Evolutionary conservation across 371 early-diverging fungal genomes (phyloP).

Genomic region (Rhizomucor miehei): DNA sequence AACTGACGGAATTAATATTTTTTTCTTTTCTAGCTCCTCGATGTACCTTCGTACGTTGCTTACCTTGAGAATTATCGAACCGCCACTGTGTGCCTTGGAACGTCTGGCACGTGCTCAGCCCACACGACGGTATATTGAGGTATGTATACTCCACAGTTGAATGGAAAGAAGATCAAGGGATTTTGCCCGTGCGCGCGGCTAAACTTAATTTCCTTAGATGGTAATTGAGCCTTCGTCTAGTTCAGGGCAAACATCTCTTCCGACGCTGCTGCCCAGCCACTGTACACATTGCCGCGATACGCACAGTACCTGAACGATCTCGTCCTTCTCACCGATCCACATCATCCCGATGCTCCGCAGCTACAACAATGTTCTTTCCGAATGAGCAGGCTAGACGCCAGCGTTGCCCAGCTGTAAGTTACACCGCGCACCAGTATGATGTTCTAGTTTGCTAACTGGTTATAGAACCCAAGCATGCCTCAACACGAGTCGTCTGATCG

Average conservation of each 20-base stretch:
- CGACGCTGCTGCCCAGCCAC: slow-evolving; percentile 15
- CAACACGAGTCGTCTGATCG: slow-evolving; percentile 14
- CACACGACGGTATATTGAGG: slow-evolving; percentile 17
- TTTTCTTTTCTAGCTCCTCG: slow-evolving; percentile 8
- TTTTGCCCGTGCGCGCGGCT: too few species aligned
- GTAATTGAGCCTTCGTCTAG: neutral
- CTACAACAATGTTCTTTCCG: slow-evolving; percentile 11
- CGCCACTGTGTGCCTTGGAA: slow-evolving; percentile 16
- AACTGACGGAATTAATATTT: too few species aligned
- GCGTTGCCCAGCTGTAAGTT: slow-evolving; percentile 18
- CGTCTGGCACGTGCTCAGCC: slow-evolving; percentile 10
- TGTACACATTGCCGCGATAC: slow-evolving; percentile 17
- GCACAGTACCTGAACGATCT: slow-evolving; percentile 14
- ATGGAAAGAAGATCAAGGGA: too few species aligned
- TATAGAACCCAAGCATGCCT: slow-evolving; percentile 15
- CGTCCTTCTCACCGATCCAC: slow-evolving; percentile 16
- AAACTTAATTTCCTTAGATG: neutral
- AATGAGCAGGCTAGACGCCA: slow-evolving; percentile 10
- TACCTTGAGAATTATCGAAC: slow-evolving; percentile 16
- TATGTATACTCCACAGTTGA: too few species aligned
- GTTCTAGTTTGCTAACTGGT: neutral
- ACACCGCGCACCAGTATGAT: neutral
- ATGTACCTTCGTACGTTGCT: slow-evolving; percentile 10
- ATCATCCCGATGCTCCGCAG: slow-evolving; percentile 22
- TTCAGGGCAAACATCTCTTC: slow-evolving; percentile 9